Base-by-base conservation (phyloP, 495 filamentous ascomycete species). In the Aspergillus funiculosus region DNA sequence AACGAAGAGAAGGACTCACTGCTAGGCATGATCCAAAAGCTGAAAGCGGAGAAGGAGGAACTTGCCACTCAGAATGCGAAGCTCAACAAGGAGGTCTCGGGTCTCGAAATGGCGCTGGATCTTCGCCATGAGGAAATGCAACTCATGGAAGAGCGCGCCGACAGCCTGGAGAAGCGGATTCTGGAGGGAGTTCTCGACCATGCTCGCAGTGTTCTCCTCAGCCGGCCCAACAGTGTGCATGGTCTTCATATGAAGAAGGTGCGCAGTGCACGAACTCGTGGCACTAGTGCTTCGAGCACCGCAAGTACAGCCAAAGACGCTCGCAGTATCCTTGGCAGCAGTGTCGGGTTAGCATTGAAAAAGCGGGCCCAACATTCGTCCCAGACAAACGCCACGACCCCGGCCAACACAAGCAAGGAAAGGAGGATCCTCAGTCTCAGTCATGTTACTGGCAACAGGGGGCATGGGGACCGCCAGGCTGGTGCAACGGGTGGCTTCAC, bases 101-200 rank as follows among this genome's bases (percentile, higher is more conserved):
- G 82, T 11, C 73, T 97, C 0, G 87, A 96, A 56, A 96, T 87
- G 15, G 90, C 91, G 3, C 76, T 96, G 2, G 79, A 83, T 11
- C 77, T 97, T 44, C 83, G 92, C 10, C 83, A 86, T 18, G 91
- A 96, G 59, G 92, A 98, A 61, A 81, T 97, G 43, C 77, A 87
- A 29, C 73, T 81, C 18, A 94, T 98, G 82, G 89, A 95, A 58
- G 76, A 78, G 6, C 81, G 89, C 37, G 90, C 89, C 7, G 87
- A 95, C 52, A 76, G 77, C 18, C 73, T 98, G 1, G 92, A 98
- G 68, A 83, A 90, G 32, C 79, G 91, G 7, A 95, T 98, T 47
- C 68, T 98, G 21, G 91, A 97, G 46, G 88, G 89, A 21, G 87
- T 97, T 28, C 88, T 98, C 50, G 89, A 98, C 57, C 90, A 96